Evolutionary conservation across 257 asterid species (phyloP), one percentile per base, ranked within the genome.

Genomic region (Salvia miltiorrhiza): DNA sequence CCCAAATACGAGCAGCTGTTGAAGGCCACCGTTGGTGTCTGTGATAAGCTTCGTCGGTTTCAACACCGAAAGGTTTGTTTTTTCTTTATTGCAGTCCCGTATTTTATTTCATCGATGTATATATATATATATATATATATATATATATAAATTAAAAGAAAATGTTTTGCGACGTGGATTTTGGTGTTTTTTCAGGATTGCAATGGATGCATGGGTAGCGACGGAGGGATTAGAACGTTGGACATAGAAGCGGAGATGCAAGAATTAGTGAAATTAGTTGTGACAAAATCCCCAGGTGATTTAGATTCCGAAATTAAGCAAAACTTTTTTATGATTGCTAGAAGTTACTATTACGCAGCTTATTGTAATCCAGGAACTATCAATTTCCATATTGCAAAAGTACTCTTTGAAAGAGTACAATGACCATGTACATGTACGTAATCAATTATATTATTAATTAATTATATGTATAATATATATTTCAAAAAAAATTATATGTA

Each of bases 201-300:
- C 9, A 81, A 66, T 19, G 76, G 71, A 5, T 13, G 70, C 54
- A 40, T 70, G 52, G 28, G 61, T 4, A 45, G 44, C 8, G 23
- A 12, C 6, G 78, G 35, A 28, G 76, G 71, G 54, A 76, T 65
- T 33, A 77, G 82, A 4, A 74, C 66, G 2, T 55, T 2, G 0
- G 73, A 80, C 19, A 84, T 93, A 26, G 90, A 93, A 30, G 26
- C 71, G 1, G 81, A 76, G 50, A 90, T 93, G 97, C 90, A 80
- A 68, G 72, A 79, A 21, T 55, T 93, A 0, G 86, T 80, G 73
- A 76, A 81, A 58, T 65, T 86, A 17, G 96, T 87, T 43, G 56
- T 88, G n/a, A 70, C 82, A 2, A 82, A 76, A 33, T 50, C 80
- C 0, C 52, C 74, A 0, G 65, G 61, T 0, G 88, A 81, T 71